Evolutionary conservation across 768 basidiomycete genomes (phyloP).

Genomic region (Filobasidium floriforme): DNA sequence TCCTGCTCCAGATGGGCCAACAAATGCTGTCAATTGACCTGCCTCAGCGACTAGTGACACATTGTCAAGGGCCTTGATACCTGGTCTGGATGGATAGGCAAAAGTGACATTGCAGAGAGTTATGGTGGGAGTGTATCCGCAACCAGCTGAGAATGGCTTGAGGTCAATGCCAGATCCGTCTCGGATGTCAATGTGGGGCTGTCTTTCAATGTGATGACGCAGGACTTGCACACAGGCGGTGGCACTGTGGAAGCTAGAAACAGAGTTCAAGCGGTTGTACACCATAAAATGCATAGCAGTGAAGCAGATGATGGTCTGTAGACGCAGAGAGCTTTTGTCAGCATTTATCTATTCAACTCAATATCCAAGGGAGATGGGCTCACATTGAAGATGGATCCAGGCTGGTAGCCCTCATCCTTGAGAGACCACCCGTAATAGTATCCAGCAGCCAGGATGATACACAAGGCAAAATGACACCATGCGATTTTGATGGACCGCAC

Average conservation of each 20-base stretch:
- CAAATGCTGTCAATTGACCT: slow-evolving; percentile 40
- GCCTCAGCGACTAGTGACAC: slow-evolving; percentile 28
- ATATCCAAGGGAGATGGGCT: no score
- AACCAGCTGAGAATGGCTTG: not conserved
- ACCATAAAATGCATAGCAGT: slow-evolving; percentile 17
- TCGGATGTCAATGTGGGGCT: slow-evolving; percentile 35
- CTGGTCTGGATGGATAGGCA: slow-evolving; percentile 38
- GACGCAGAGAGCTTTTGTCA: no score
- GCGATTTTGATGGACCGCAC: slow-evolving; percentile 34
- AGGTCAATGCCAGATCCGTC: slow-evolving; percentile 23
- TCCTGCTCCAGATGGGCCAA: slow-evolving; percentile 40
- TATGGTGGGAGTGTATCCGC: not conserved
- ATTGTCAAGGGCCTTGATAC: slow-evolving; percentile 30
- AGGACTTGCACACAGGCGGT: slow-evolving; percentile 27
- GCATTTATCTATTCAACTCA: no score
- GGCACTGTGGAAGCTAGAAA: slow-evolving; percentile 30
- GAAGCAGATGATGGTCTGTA: slow-evolving; percentile 23
- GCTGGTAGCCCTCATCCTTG: slow-evolving; percentile 21
- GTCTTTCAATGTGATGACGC: slow-evolving; percentile 34
- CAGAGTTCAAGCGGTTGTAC: slow-evolving; percentile 30
- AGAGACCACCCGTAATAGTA: slow-evolving; percentile 8
- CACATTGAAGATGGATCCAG: slow-evolving; percentile 22
- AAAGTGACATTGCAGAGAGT: slow-evolving; percentile 37
- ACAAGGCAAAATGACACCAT: no score
- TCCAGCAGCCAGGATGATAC: no score